Conservation (phyloP, 2,329 filamentous ascomycete genomes). For the Cytospora paraplurivora region DNA sequence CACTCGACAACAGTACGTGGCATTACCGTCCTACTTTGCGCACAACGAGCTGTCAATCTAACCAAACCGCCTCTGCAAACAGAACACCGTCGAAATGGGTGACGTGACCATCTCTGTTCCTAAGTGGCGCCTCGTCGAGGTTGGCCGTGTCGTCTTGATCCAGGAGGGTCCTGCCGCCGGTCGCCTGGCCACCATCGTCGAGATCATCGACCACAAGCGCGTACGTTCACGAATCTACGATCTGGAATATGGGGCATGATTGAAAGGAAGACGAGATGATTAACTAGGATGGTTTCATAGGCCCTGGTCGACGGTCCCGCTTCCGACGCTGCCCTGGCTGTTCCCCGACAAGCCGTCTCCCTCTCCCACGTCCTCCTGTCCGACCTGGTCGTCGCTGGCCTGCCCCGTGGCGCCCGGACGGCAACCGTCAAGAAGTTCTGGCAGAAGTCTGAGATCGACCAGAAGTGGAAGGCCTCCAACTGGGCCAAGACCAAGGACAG, state of each 20-base stretch:
- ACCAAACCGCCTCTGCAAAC: constrained; percentile 35
- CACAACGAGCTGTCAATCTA: constrained; percentile 29
- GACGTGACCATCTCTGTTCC: constrained; percentile 80
- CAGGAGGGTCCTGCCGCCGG: constrained; percentile 78
- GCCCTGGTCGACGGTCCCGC: constrained; percentile 95
- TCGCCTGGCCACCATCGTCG: constrained; percentile 90
- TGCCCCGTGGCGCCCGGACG: constrained; percentile 82
- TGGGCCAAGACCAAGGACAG: constrained; percentile 94
- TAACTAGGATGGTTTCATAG: constrained; percentile 51
- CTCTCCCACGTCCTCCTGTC: constrained; percentile 87
- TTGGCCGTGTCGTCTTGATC: constrained; percentile 95
- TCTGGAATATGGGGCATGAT: constrained; percentile 18
- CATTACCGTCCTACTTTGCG: constrained; percentile 8
- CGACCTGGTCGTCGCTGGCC: constrained; percentile 80
- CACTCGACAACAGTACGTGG: constrained; percentile 24
- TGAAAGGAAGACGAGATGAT: constrained; percentile 32
- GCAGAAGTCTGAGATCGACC: constrained; percentile 88
- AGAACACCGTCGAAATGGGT: constrained; percentile 73
- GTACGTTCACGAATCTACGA: constrained; percentile 64
- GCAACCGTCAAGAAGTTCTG: constrained; percentile 83
- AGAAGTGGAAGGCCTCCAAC: constrained; percentile 87
- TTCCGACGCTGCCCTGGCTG: constrained; percentile 73
- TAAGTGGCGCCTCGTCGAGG: constrained; percentile 95
- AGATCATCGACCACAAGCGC: constrained; percentile 99
- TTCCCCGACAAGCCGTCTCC: constrained; percentile 83